Evolutionary conservation across 2,329 filamentous ascomycete genomes (phyloP), one percentile per base, ranked within the genome.

Genomic region (Ramularia collo-cygni): DNA sequence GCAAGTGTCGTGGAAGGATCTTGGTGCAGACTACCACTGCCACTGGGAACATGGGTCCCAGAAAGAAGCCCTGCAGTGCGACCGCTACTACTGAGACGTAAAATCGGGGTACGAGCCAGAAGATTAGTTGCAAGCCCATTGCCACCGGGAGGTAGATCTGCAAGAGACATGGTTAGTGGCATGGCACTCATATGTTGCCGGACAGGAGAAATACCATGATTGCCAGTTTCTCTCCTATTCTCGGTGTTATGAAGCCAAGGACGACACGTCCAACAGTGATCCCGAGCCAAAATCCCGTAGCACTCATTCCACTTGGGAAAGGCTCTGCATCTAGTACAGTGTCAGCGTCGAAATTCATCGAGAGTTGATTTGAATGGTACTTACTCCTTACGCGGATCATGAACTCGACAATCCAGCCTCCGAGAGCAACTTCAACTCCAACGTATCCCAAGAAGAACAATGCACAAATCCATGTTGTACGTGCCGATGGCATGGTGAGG

Each of bases 251-350:
- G 51, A 93, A 92, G 0, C 85, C 85, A 12, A 93, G 63, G 0
- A 80, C 59, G 2, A 92, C 66, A 1, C 87, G 70, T 0, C 87
- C 86, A 0, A 86, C 61, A 0, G 85, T 89, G 47, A 93, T 71
- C 0, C 86, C 87, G 30, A 86, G 73, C 87, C 87, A 94, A 64
- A 90, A 93, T 0, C 85, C 81, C 0, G 85, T 90, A 0, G 79
- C 81, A 0, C 77, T 79, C 65, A 92, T 77, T 2, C 86, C 86
- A 24, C 82, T 80, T 2, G 79, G 72, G 55, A 92, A 90, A 0
- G 77, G 67, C 16, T 69, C 72, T 3, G 80, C 85, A 27, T 81
- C 62, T 24, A n/a, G n/a, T n/a, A n/a, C n/a, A n/a, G n/a, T n/a
- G n/a, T n/a, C n/a, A n/a, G n/a, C n/a, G n/a, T n/a, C n/a, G n/a